Evolutionary conservation across 257 asterid species (phyloP), one percentile per base, ranked within the genome.

Genomic region (Nicotiana otophora): DNA sequence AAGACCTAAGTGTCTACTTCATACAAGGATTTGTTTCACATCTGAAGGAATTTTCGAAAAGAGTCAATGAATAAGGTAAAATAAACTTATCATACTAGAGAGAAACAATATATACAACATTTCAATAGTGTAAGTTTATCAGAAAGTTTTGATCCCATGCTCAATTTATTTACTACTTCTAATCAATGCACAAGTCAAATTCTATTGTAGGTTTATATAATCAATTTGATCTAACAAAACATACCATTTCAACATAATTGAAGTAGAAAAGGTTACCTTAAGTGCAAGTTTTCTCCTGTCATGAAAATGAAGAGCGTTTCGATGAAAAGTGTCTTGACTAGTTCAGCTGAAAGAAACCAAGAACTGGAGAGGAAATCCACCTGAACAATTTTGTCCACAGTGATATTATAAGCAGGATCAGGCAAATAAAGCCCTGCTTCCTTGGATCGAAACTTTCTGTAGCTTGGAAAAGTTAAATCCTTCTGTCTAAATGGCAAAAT

Each of bases 381-480:
- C 88, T 93, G 93, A 75, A 94, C 97, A 17, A 96, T 92, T 82
- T 84, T 86, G 10, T 93, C 92, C 20, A 94, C 85, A 0, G 88
- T 90, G 80, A 96, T 93, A 74, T 94, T 95, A 82, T 96, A 96
- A 63, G 99, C 98, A 7, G 99, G 99, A 81, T 96, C 99, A 3
- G 99, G 99, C 88, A 96, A 84, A 76, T 96, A 96, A 33, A 96
- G 91, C 12, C 99, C 99, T 0, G 98, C 98, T 84, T 96, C 99
- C 81, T 91, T 96, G 0, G 99, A 92, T 6, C 95, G 88, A 48
- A 91, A 91, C 95, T 96, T 96, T 39, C 98, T 87, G 12, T 96
- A 96, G 78, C 98, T 96, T 0, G 98, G 99, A 62, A 96, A 94
- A 0, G 93, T 87, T 48, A 92, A 95, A 65, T 92, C 98, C 88